Percentiles rank a stretch among this genome's conserved stretches.
Conservation (phyloP, 1,284 basidiomycete genomes). For the Ceratobasidium sp. region DNA sequence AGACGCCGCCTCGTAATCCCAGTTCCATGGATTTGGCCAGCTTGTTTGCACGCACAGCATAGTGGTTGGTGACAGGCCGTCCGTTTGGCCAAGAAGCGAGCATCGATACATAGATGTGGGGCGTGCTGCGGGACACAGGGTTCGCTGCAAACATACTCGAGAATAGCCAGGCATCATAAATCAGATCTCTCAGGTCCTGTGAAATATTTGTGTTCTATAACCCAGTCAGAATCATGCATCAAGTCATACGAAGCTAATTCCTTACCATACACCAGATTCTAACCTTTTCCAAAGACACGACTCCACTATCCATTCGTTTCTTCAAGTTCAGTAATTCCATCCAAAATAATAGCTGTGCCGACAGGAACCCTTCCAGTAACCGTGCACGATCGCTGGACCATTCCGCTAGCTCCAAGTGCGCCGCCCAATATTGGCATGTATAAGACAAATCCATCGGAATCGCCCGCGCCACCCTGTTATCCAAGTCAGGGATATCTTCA, state of each 20-base stretch:
- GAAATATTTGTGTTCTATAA: too few relatives aligned
- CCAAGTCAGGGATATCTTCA: not conserved
- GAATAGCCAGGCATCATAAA: too few relatives aligned
- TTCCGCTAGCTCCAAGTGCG: not conserved
- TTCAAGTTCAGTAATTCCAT: constrained; percentile 13
- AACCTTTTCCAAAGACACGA: not conserved
- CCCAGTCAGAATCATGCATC: too few relatives aligned
- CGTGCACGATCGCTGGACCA: not conserved
- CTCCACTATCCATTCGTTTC: not conserved
- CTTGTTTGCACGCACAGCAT: not conserved
- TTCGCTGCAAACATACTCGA: not conserved
- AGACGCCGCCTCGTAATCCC: not conserved
- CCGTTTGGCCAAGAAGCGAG: not conserved
- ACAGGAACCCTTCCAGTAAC: not conserved
- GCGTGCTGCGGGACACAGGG: not conserved
- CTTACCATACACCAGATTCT: not conserved
- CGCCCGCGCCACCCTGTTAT: not conserved
- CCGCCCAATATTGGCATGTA: constrained; percentile 3
- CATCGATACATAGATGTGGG: not conserved
- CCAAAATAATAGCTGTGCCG: not conserved
- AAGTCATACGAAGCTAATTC: too few relatives aligned
- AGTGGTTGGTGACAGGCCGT: not conserved
- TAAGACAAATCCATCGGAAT: not conserved
- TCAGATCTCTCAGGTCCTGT: too few relatives aligned
- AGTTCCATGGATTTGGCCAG: not conserved